Conservation (phyloP, 768 basidiomycete species). For the Hydnomerulius pinastri region DNA sequence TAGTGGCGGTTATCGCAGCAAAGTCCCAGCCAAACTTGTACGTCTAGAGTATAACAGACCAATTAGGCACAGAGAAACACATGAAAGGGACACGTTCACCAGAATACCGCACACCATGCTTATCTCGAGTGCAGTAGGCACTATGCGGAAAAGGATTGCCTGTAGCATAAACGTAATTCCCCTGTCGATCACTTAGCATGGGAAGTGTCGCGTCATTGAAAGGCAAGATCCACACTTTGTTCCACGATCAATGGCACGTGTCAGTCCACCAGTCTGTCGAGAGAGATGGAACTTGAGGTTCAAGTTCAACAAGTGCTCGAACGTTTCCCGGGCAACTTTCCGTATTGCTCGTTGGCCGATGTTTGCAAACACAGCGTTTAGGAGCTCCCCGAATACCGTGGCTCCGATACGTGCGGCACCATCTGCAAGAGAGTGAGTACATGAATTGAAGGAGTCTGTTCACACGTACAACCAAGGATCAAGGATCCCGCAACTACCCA, state of each 20-base stretch:
- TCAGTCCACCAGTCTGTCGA: conserved; percentile 93
- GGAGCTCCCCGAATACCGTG: conserved; percentile 84
- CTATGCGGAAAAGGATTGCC: conserved; percentile 91
- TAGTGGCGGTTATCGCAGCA: conserved; percentile 82
- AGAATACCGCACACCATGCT: conserved; percentile 96
- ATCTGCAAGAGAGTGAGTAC: conserved; percentile 49
- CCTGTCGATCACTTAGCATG: conserved; percentile 41
- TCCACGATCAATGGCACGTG: conserved; percentile 94
- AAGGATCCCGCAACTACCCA: conserved; percentile 92
- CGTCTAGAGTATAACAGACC: conserved; percentile 57
- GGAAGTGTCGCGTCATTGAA: background rate
- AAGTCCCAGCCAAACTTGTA: conserved; percentile 99
- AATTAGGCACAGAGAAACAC: background rate
- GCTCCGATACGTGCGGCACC: conserved; percentile 89
- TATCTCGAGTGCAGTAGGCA: conserved; percentile 95
- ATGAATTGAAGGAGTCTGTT: background rate
- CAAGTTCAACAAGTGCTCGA: conserved; percentile 88
- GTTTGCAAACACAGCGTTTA: conserved; percentile 95
- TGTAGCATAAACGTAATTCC: conserved; percentile 96
- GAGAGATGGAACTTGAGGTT: conserved; percentile 92
- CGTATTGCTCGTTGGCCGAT: conserved; percentile 95
- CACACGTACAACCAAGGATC: conserved; percentile 82
- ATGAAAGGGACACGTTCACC: conserved; percentile 45
- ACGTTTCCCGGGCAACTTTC: conserved; percentile 93
- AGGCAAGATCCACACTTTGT: conserved; percentile 69